A percentile compares a stretch with the other conserved stretches of the same genome.
phyloP scores from a whole-genome alignment of 257 asterid species.

The Jacaranda mimosifolia region DNA sequence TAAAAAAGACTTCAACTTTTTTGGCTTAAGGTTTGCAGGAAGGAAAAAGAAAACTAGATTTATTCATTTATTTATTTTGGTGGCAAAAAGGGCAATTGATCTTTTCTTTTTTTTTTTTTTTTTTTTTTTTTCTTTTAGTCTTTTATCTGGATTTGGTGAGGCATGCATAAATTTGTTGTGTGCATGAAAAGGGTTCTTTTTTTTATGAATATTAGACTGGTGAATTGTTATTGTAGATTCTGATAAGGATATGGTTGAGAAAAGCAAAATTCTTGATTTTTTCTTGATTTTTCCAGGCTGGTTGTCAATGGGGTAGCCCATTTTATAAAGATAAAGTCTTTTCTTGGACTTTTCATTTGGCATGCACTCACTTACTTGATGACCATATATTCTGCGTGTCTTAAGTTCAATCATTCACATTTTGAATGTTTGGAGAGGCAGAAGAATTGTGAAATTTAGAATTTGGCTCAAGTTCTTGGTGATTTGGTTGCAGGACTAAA shows the following conservation, averaged over 20 bases:
- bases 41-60: too few relatives aligned
- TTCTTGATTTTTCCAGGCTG: too few relatives aligned
- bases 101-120: too few relatives aligned
- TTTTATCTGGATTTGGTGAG: slow-evolving; percentile 24
- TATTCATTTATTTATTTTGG: too few relatives aligned
- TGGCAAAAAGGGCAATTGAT: too few relatives aligned
- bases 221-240: background rate
- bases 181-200: background rate
- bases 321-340: background rate
- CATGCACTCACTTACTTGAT: slow-evolving; percentile 2
- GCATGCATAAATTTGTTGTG: slow-evolving; percentile 7
- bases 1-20: background rate
- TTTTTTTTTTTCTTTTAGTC: background rate
- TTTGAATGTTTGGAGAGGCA: slow-evolving; percentile 6
- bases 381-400: background rate
- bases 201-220: too few relatives aligned
- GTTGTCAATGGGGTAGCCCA: background rate
- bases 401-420: background rate
- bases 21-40: background rate
- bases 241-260: slow-evolving; percentile 17
- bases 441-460: background rate
- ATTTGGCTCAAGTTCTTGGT: slow-evolving; percentile 22
- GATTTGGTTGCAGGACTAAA: slow-evolving; percentile 49
- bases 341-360: background rate
- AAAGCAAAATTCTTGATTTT: slow-evolving; percentile 10